Evolutionary conservation across 1,284 basidiomycete species (phyloP).

Genomic region (Pholiota adiposa): DNA sequence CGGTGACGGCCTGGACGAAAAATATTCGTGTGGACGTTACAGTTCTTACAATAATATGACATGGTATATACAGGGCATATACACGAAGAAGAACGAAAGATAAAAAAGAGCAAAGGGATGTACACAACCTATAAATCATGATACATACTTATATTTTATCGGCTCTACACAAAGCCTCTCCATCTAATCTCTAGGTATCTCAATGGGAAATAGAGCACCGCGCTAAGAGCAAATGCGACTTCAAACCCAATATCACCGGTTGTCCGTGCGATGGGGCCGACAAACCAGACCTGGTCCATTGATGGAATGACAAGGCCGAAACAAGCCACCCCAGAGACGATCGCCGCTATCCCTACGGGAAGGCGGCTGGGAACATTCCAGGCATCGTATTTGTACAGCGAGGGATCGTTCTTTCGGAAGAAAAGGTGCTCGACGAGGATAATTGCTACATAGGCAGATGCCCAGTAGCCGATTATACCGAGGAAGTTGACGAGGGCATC

Average conservation of each 20-base stretch:
- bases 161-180: constrained; percentile 36
- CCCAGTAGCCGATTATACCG: constrained; percentile 78
- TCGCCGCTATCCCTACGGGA: constrained; percentile 68
- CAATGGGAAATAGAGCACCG: constrained; percentile 61
- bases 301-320: constrained; percentile 67
- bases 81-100: not conserved
- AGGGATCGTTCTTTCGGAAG: constrained; percentile 57
- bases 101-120: not conserved
- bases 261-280: constrained; percentile 69
- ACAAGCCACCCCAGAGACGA: constrained; percentile 52
- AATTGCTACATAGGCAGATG: constrained; percentile 59
- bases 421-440: constrained; percentile 67
- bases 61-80: not conserved
- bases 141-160: not conserved
- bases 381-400: constrained; percentile 49
- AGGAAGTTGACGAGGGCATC: constrained; percentile 69
- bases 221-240: constrained; percentile 60
- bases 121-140: not conserved
- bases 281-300: constrained; percentile 77
- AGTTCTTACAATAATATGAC: not conserved
- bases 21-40: no score
- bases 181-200: constrained; percentile 48
- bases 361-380: constrained; percentile 62
- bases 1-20: no score
- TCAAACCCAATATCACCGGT: constrained; percentile 83